These are phyloP conservation scores for Sambucus nigra DNA, from an alignment of 129 eudicot species.

Conservation along the genomic window DNA sequence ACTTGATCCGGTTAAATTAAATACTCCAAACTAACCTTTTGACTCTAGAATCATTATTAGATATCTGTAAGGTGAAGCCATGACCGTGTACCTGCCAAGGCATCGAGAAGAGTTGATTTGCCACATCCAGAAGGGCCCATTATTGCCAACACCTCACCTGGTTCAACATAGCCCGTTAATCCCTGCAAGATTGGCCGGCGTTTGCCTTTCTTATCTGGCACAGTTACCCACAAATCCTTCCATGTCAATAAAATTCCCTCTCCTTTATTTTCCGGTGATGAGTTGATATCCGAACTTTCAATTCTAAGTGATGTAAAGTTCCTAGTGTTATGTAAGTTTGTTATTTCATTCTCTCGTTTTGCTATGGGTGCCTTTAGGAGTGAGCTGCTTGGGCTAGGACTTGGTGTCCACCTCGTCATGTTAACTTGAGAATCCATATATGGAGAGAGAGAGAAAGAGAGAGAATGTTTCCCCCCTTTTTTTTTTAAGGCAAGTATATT, in stretches of 20 bases:
- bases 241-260: constrained; percentile 36
- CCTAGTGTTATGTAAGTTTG: background rate
- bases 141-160: constrained; percentile 50
- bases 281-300: background rate
- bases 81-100: constrained; percentile 39
- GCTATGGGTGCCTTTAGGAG: background rate
- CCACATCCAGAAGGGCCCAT: constrained; percentile 70
- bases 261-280: background rate
- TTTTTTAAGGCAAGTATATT: too few relatives aligned
- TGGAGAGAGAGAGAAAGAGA: constrained; percentile 1
- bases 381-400: constrained; percentile 16
- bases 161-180: constrained; percentile 36
- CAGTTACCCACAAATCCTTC: constrained; percentile 42
- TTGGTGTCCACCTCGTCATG: constrained; percentile 22
- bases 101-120: constrained; percentile 54
- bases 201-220: constrained; percentile 19
- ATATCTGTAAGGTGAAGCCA: too few relatives aligned
- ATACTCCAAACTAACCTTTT: too few relatives aligned
- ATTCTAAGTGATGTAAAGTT: background rate
- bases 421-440: background rate
- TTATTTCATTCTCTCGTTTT: background rate
- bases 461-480: too few relatives aligned
- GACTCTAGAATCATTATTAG: too few relatives aligned
- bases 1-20: background rate
- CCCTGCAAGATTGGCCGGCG: constrained; percentile 33